A percentile compares a stretch with the other conserved stretches of the same genome.
Evolutionary conservation across 176 grass and related monocot genomes (phyloP).

Genomic region (Musa troglodytarum): DNA sequence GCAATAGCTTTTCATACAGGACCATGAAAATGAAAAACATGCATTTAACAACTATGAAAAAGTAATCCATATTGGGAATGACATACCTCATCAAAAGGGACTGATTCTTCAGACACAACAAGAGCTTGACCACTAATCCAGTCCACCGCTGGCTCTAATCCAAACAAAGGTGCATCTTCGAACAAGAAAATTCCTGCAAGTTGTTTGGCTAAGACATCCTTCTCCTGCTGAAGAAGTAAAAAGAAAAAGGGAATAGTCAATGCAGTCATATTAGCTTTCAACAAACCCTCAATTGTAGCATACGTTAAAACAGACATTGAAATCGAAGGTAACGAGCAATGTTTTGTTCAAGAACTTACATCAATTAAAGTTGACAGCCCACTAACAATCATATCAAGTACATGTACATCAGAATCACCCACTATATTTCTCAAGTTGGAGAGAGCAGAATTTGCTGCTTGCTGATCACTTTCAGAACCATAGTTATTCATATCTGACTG

Average conservation of each 20-base stretch:
- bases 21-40: no score
- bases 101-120: constrained; percentile 84
- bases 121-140: constrained; percentile 53
- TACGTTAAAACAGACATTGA: constrained; percentile 2
- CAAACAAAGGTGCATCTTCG: constrained; percentile 83
- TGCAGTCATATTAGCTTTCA: not conserved
- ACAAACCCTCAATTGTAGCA: not conserved
- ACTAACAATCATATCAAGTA: constrained; percentile 54
- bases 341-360: constrained; percentile 35
- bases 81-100: constrained; percentile 84
- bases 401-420: constrained; percentile 35
- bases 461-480: constrained; percentile 66
- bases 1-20: not conserved
- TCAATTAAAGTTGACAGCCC: constrained; percentile 49
- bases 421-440: constrained; percentile 45
- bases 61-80: constrained; percentile 7
- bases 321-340: constrained; percentile 18
- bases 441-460: constrained; percentile 48
- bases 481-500: constrained; percentile 73
- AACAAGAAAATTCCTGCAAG: constrained; percentile 66
- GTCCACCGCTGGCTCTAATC: constrained; percentile 54
- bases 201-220: constrained; percentile 44
- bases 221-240: constrained; percentile 45
- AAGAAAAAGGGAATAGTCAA: constrained; percentile 10
- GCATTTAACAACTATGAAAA: not conserved